Base-by-base conservation (phyloP, 1,284 basidiomycete species). In the Microbotryum silenes-acaulis region DNA sequence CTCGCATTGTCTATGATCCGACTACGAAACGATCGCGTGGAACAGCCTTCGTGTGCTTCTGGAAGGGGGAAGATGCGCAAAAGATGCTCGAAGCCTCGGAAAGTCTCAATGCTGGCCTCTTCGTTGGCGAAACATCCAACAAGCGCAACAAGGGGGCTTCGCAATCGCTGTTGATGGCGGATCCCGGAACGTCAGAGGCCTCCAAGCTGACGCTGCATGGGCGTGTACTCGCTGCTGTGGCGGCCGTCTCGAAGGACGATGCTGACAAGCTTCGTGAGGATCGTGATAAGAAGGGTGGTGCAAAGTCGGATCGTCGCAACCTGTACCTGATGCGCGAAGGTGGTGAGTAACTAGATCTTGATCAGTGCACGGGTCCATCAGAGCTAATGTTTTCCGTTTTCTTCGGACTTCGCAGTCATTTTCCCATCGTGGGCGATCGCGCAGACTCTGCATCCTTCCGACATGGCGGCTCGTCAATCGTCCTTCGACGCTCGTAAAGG, bases 41-140 rank as follows among this genome's bases (percentile, higher is more conserved):
- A 10, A 97, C 92, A 0, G 96, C 91, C 0, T 99, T 99, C 74
- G 91, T 88, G 0, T 97, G 92, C 75, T 97, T 96, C 78, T 97
- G 94, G 94, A 91, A 94, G 66, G 84, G 82, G 65, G 87, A 86
- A 63, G 88, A 94, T 66, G 94, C 93, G 5, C 87, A 94, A 70
- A 85, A 85, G 61, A 90, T 85, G 4, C 81, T 97, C 42, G 81
- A 84, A 56, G 88, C 91, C 73, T 88, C 91, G 53, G 85, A 89
- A 47, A 62, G 59, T 5, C 79, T 87, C 6, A 62, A 56, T 48
- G 60, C 55, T 23, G 52, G 67, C 20, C 52, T 64, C 46, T 63
- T 63, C 33, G 6, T 18, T 60, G 74, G 71, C 45, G 63, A 57
- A 63, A 67, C 65, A 7, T 66, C 67, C 53, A 60, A 56, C 31